Evolutionary conservation across 2,329 filamentous ascomycete species (phyloP), one percentile per base, ranked within the genome.

Genomic region (Fusarium algeriense): DNA sequence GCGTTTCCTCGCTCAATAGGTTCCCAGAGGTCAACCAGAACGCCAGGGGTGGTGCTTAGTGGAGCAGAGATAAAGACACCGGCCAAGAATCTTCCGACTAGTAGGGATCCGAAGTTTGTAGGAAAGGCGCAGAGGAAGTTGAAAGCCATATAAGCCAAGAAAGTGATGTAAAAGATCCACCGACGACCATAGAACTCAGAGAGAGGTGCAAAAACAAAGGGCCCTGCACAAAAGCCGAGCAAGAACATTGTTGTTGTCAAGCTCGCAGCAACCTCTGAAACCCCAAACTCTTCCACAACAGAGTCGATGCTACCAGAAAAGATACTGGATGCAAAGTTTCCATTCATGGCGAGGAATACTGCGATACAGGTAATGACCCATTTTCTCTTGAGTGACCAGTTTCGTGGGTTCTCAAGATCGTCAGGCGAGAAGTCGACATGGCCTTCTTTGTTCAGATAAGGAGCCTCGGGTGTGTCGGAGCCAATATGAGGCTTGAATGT

Each of bases 131-230:
- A 88, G 5, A 86, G 81, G 63, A 87, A 83, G 75, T 83, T 85
- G 78, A 88, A 87, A 44, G 81, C 80, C 28, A 87, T 77, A 66
- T 88, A 88, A 41, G 83, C 48, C 15, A 75, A 77, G 74, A 88
- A 87, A 0, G 82, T 82, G 49, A 84, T 76, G 75, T 86, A 85
- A 70, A 88, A 86, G 49, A 89, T 83, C 81, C 83, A 86, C 71
- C 86, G 75, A 11, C 87, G 81, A 15, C 87, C 86, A 75, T 86
- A 89, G 62, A 89, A 86, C 76, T 90, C 88, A 40, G 83, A 86
- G 23, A 89, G 73, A 0, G 88, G 88, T 2, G 87, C 88, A 72
- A 88, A 90, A 5, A 89, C 52, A 5, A 91, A 79, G 1, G 89
- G 89, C 0, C 89, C 89, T 4, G 86, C 83, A 67, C 85, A 86